These are phyloP conservation scores for Blastomyces emzantsi DNA, from an alignment of 2,329 filamentous ascomycete species.

Conservation along the genomic window DNA sequence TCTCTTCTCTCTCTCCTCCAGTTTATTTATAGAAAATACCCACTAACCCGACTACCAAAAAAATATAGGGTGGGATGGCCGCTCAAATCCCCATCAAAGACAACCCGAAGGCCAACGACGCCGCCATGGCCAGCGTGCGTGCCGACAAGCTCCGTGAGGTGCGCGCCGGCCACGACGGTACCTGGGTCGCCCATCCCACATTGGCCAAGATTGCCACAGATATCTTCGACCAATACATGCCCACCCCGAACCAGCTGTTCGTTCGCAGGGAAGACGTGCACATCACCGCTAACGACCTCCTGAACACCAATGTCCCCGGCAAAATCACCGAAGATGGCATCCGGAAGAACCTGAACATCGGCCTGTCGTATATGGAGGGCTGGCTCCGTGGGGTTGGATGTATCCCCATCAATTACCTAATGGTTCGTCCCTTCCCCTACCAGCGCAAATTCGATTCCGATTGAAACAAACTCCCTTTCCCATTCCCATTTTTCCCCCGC, in stretches of 20 bases:
- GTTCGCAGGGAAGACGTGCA: constrained; percentile 80
- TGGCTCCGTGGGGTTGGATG: constrained; percentile 94
- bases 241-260: constrained; percentile 93
- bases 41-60: not conserved
- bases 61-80: constrained; percentile 68
- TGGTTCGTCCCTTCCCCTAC: constrained; percentile 47
- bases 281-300: constrained; percentile 77
- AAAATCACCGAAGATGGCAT: constrained; percentile 89
- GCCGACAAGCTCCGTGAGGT: constrained; percentile 96
- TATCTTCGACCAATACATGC: constrained; percentile 98
- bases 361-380: constrained; percentile 95
- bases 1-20: not conserved
- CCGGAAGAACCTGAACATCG: constrained; percentile 95
- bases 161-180: constrained; percentile 88
- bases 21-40: not conserved
- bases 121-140: constrained; percentile 85
- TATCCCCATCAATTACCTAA: constrained; percentile 94
- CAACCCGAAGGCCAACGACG: constrained; percentile 80
- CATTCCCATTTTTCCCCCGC: too few relatives aligned
- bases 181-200: constrained; percentile 95
- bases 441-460: not conserved
- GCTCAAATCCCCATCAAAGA: constrained; percentile 99
- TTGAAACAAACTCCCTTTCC: not conserved
- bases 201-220: constrained; percentile 81
- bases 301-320: constrained; percentile 97